A percentile compares a stretch with the other conserved stretches of the same genome.
phyloP scores from a whole-genome alignment of 2,329 filamentous ascomycete species.

The Cladophialophora chaetospira region DNA sequence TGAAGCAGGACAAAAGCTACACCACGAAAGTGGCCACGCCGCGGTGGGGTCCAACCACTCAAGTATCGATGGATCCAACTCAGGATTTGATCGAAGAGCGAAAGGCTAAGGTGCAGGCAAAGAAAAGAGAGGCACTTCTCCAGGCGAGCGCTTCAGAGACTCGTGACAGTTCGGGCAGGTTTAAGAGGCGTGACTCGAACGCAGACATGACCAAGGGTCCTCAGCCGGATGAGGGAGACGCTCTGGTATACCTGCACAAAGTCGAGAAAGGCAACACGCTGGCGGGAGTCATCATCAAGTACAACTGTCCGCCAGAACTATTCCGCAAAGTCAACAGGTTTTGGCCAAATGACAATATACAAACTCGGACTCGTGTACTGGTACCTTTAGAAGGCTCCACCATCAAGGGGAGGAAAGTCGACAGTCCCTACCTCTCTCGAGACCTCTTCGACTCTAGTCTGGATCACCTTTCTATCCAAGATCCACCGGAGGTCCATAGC shows the following conservation, averaged over 20 bases:
- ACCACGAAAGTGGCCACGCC: conserved; percentile 18
- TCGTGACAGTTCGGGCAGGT: conserved; percentile 40
- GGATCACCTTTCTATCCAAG: conserved; percentile 4
- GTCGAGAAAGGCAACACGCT: conserved; percentile 83
- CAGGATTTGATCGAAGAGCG: conserved; percentile 48
- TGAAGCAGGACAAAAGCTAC: conserved; percentile 39
- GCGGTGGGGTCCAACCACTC: conserved; percentile 46
- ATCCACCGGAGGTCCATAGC: background rate
- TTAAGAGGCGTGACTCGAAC: conserved; percentile 50
- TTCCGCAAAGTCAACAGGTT: conserved; percentile 88
- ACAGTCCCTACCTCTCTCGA: conserved; percentile 27
- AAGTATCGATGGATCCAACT: conserved; percentile 1
- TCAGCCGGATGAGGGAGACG: conserved; percentile 56
- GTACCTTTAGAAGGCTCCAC: conserved; percentile 89
- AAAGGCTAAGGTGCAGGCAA: conserved; percentile 49
- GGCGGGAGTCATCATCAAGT: conserved; percentile 86
- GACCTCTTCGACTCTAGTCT: conserved; percentile 22
- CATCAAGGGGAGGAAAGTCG: conserved; percentile 56
- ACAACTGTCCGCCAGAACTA: conserved; percentile 79
- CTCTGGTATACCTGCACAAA: conserved; percentile 86
- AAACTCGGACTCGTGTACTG: conserved; percentile 76
- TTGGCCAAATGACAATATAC: conserved; percentile 91
- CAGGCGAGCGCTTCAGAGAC: conserved; percentile 45
- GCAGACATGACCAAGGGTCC: conserved; percentile 38
- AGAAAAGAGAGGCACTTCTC: conserved; percentile 50